These are phyloP conservation scores for Pleurotus djamor DNA, from an alignment of 768 basidiomycete species.

Conservation along the genomic window DNA sequence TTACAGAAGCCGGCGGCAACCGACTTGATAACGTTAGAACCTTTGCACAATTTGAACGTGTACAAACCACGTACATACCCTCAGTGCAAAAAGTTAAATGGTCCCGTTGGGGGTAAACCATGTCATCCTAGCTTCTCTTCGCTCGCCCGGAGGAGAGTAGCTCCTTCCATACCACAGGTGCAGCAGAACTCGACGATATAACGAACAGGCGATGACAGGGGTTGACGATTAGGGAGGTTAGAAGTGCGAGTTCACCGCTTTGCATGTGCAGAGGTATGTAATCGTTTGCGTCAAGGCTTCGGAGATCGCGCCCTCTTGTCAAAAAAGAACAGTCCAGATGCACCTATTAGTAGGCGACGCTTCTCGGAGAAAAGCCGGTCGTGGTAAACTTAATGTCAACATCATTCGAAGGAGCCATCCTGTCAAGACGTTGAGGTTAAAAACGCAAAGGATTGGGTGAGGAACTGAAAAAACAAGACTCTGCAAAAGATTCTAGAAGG, in stretches of 20 bases:
- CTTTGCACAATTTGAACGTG: background rate
- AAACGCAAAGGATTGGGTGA: background rate
- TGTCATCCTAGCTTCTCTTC: background rate
- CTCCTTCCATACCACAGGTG: background rate
- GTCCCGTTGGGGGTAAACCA: background rate
- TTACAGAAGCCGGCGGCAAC: slow-evolving; percentile 8
- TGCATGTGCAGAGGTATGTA: background rate
- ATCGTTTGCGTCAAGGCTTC: background rate
- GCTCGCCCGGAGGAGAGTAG: background rate
- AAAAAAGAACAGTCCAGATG: background rate
- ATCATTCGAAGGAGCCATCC: slow-evolving; percentile 1
- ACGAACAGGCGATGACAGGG: background rate
- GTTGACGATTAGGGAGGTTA: background rate
- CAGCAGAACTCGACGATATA: background rate
- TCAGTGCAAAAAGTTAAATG: background rate
- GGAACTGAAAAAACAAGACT: slow-evolving; percentile 2
- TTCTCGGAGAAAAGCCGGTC: background rate
- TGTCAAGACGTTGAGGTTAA: slow-evolving; percentile 2
- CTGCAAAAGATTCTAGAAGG: slow-evolving; percentile 2
- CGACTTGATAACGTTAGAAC: slow-evolving; percentile 8
- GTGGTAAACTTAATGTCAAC: background rate
- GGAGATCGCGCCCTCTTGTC: background rate
- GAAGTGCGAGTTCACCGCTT: background rate
- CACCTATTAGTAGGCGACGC: background rate
- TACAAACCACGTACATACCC: background rate